Evolutionary conservation across 2,329 filamentous ascomycete species (phyloP).

Genomic region (Fusarium metavorans): DNA sequence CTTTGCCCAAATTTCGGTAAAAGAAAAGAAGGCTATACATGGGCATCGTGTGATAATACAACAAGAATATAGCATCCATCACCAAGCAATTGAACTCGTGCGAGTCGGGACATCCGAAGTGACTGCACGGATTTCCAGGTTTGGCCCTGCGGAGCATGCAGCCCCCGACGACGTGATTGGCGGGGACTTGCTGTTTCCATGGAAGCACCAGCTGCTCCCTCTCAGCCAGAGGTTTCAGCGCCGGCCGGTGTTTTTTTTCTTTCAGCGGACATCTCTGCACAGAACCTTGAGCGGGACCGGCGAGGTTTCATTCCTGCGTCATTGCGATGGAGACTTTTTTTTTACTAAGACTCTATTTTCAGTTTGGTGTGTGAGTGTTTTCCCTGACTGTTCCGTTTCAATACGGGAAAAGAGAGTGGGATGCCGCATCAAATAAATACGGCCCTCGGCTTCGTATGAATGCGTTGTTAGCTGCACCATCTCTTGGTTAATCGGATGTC

Average conservation of each 20-base stretch:
- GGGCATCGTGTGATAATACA: background rate
- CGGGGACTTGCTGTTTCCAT: conserved; percentile 22
- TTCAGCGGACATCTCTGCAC: conserved; percentile 11
- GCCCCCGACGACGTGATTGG: conserved; percentile 29
- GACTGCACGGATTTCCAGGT: conserved; percentile 12
- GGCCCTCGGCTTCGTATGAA: background rate
- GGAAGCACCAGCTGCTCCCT: background rate
- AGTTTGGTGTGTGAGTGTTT: background rate
- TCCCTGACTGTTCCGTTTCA: conserved; percentile 16
- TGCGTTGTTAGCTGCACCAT: conserved; percentile 3
- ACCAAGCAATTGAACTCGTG: background rate
- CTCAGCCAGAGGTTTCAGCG: conserved; percentile 32
- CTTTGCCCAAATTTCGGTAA: background rate
- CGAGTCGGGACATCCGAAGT: conserved; percentile 9
- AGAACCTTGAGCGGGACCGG: conserved; percentile 27
- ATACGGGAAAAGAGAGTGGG: background rate
- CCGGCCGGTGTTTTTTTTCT: background rate
- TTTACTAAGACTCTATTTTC: conserved; percentile 17
- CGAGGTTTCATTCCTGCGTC: conserved; percentile 41
- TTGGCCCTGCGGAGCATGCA: conserved; percentile 24
- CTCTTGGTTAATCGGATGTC: background rate
- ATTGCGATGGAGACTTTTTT: conserved; percentile 27
- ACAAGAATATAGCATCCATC: background rate
- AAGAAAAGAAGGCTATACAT: background rate
- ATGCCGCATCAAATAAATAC: background rate